Evolutionary conservation across 441 rosid genomes (phyloP), one percentile per base, ranked within the genome.

Genomic region (Breynia disticha): DNA sequence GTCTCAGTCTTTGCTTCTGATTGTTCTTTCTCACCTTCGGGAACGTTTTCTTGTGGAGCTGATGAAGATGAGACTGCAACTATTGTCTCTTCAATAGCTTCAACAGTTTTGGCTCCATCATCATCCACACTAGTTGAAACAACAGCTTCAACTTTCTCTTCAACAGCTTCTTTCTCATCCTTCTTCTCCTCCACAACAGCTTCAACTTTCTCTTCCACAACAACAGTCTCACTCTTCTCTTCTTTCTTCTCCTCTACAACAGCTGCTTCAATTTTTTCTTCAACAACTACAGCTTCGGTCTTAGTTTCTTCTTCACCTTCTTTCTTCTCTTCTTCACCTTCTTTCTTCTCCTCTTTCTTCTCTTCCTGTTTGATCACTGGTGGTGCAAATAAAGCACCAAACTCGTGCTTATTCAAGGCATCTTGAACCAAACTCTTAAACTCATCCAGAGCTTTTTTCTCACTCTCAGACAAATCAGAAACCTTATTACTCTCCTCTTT

Each of bases 401-500:
- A 79, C 60, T 77, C 78, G 67, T 66, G 74, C 55, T 64, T 80
- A 52, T 64, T 60, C 1, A 90, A 66, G 49, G 93, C 91, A 28
- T 74, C 86, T 48, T 61, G 69, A 0, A 88, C 78, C 1, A 82
- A 72, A 16, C 61, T 59, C 55, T 71, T 87, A 5, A 90, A 66
- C 28, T 90, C 96, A 16, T 77, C 78, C 15, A 87, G 68, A 37
- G 87, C 80, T 62, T 75, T 85, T 57, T 65, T 73, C 68, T 90
- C 86, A 17, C 63, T 48, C n/a, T 75, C 76, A 1, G 89, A 71
- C 52, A 90, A 90, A 76, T 87, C 93, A 37, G 78, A 69, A 15
- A 82, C 73, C 21, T 60, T 62, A 59, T 83, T 82, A 65, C 86
- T 87, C 62, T 90, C 95, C 70, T 90, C 97, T 72, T 87, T 87